Evolutionary conservation across 257 asterid species (phyloP), one percentile per base, ranked within the genome.

Genomic region (Solanum pimpinellifolium): DNA sequence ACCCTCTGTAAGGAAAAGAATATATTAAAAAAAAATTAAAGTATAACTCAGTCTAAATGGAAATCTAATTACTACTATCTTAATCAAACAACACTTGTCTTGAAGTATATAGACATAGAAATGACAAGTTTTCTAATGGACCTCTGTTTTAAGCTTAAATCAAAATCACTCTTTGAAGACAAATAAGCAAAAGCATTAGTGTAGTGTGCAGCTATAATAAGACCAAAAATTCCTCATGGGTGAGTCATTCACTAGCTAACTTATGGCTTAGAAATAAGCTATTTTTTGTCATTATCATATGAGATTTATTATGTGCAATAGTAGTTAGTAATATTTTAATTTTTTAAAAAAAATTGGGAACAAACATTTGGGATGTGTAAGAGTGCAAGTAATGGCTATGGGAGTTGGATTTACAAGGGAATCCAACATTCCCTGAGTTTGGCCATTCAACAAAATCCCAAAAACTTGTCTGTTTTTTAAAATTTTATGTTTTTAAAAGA

Each of bases 361-460:
- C 49, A 31, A 84, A 87, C 37, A 66, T 76, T 14, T 59, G 37
- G 69, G 62, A 47, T 62, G 56, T 59, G 90, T 86, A 86, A 85
- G 89, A 14, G 83, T 65, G 70, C 78, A 59, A 86, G n/a, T 49
- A 56, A 77, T 76, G 66, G 83, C 86, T 56, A 86, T 27, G 62
- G 68, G n/a, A 46, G 73, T 42, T 35, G 42, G 35, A 23, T 59
- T 74, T 65, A 69, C 86, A 80, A 76, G 92, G 94, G 96, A 91
- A 95, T 92, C 95, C 94, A 93, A 95, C 96, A 95, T 95, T 95
- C 98, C 91, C 95, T 93, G 96, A 83, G 95, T 93, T 93, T 90
- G 92, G 94, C 93, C 97, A 95, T 93, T 88, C 98, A 91, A 91
- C 86, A 95, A 92, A 93, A 90, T 89, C 93, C 94, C 94, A 92